Conservation (phyloP, 2,329 filamentous ascomycete genomes). For the Tolypocladium cylindrosporum region DNA sequence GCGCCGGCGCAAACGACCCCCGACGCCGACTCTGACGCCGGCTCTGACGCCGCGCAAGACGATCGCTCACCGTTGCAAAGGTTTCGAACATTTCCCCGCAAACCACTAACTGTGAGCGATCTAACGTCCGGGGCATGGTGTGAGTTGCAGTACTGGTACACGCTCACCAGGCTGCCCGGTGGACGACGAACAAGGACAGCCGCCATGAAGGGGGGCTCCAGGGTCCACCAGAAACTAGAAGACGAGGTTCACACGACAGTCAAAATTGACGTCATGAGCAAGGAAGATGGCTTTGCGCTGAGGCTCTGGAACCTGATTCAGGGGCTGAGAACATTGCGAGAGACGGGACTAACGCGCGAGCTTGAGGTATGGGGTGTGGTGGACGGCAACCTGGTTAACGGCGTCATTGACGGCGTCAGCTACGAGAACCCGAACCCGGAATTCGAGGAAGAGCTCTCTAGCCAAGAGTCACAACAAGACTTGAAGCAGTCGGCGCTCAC, state of each 20-base stretch:
- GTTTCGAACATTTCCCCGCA: conserved; percentile 68
- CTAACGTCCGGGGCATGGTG: conserved; percentile 88
- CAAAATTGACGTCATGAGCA: conserved; percentile 58
- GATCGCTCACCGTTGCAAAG: conserved; percentile 55
- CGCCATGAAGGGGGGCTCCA: conserved; percentile 76
- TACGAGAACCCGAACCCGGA: conserved; percentile 65
- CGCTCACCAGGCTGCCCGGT: conserved; percentile 58
- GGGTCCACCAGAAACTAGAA: conserved; percentile 74
- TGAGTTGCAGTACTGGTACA: conserved; percentile 88
- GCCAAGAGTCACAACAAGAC: conserved; percentile 16
- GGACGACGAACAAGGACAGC: conserved; percentile 66
- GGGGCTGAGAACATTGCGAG: conserved; percentile 63
- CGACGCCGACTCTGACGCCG: background rate
- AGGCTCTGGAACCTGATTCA: conserved; percentile 87
- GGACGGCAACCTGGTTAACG: conserved; percentile 75
- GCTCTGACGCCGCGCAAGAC: conserved; percentile 13
- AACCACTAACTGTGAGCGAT: conserved; percentile 79
- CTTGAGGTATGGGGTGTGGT: conserved; percentile 78
- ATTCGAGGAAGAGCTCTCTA: conserved; percentile 50
- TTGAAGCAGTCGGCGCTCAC: conserved; percentile 28
- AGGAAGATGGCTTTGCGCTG: conserved; percentile 75
- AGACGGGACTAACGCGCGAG: conserved; percentile 64
- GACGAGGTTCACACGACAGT: conserved; percentile 75
- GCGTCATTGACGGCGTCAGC: conserved; percentile 79
- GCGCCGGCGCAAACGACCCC: conserved; percentile 4